Base-by-base conservation (phyloP, 345 rosid genomes). In the Turritis glabra region DNA sequence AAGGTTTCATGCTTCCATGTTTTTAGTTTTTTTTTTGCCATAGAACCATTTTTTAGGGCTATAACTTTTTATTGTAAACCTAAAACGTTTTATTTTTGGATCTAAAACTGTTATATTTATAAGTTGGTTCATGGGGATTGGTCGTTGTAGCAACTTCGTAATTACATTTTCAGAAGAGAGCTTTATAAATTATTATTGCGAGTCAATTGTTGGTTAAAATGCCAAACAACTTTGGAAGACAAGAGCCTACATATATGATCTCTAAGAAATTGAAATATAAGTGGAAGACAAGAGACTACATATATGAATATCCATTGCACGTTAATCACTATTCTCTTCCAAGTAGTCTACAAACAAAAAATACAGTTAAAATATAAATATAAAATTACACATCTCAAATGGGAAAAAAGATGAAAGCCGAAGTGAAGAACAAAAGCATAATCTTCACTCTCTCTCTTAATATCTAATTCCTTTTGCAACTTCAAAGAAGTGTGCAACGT, bases 401-500 rank as follows among this genome's bases (percentile, higher is more conserved):
- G 22, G 12, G 6, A 44, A 64, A 18, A 32, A 30, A 41, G 30
- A 46, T 7, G 27, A 25, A 75, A 69, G 64, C 74, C 68, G 47
- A 59, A 67, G 38, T 51, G 21, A 76, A 67, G 29, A 59, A 76
- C 41, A 76, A 52, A 52, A 62, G 22, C 69, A 68, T 17, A 38
- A 32, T 29, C 38, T 35, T 25, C 14, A 18, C 32, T 14, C 46
- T 17, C 3, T 57, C 8, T 73, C 32, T 72, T 73, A 87, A 82
- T 96, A 92, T 75, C 91, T 90, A 71, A 92, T 77, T 38, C 84
- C 87, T 81, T 90, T 86, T 6, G 97, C 94, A 76, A 90, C 90
- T 75, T 92, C 89, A 58, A 90, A 92, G 84, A 92, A 92, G 76
- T 92, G 98, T 74, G 97, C 97, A 74, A 89, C 98, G 40, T 90